Conservation (phyloP, 2,329 filamentous ascomycete species). For the Grosmannia clavigera region DNA sequence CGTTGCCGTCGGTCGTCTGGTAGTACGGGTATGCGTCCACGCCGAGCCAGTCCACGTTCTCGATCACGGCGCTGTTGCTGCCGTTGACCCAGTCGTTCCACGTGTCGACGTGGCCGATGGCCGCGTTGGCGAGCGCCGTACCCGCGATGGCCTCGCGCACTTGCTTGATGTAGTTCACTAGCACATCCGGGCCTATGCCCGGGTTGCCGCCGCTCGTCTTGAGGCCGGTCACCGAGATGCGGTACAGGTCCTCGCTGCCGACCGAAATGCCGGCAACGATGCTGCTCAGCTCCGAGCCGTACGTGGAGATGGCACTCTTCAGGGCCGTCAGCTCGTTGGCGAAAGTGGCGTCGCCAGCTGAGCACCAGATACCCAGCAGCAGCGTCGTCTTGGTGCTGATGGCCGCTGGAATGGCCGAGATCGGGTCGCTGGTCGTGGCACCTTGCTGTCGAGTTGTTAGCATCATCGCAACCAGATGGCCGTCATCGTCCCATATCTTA, state of each 20-base stretch:
- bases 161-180: conserved; percentile 59
- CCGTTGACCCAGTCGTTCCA: conserved; percentile 70
- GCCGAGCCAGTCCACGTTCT: conserved; percentile 65
- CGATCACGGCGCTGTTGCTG: conserved; percentile 58
- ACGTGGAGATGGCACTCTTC: conserved; percentile 52
- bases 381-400: conserved; percentile 68
- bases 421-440: conserved; percentile 51
- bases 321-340: conserved; percentile 65
- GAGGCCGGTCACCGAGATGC: conserved; percentile 58
- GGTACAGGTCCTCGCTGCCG: conserved; percentile 79
- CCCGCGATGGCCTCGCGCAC: conserved; percentile 51
- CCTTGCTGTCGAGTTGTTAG: conserved; percentile 32
- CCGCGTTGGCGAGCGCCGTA: conserved; percentile 43
- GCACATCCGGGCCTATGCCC: conserved; percentile 47
- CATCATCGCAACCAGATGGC: no score
- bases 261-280: conserved; percentile 74
- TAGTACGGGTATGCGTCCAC: conserved; percentile 82
- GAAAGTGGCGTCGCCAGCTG: conserved; percentile 49
- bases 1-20: conserved; percentile 55
- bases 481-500: conserved; percentile 18
- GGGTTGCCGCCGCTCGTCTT: conserved; percentile 42
- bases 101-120: conserved; percentile 77
- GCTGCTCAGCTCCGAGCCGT: conserved; percentile 51
- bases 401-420: conserved; percentile 67
- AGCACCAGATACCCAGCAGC: conserved; percentile 75